A percentile compares a stretch with the other conserved stretches of the same genome.
phyloP scores from a whole-genome alignment of 176 grass and related monocot species.

The Coix lacrymajobi region DNA sequence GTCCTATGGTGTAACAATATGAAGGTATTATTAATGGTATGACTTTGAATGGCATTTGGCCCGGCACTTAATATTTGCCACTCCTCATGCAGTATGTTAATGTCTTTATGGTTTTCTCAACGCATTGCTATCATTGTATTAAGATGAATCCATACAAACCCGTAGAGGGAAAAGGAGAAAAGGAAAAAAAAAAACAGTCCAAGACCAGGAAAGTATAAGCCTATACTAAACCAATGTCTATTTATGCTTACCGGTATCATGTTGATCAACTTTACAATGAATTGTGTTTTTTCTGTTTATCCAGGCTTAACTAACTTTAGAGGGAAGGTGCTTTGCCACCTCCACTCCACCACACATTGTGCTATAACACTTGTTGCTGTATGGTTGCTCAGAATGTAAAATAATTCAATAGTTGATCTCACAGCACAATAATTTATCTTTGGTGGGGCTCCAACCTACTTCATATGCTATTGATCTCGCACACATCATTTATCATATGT shows the following conservation, averaged over 20 bases:
- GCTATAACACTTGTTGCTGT: neutral
- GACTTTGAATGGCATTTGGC: neutral
- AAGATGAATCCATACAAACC: too few species aligned
- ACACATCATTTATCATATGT: neutral
- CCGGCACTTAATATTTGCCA: neutral
- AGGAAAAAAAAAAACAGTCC: too few species aligned
- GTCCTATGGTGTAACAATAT: neutral
- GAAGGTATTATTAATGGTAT: neutral
- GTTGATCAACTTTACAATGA: neutral
- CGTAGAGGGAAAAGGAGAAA: too few species aligned
- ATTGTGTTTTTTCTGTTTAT: neutral
- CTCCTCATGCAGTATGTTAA: neutral
- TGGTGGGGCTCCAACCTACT: neutral
- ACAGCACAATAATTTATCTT: neutral
- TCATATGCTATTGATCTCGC: neutral
- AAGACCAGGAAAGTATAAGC: too few species aligned
- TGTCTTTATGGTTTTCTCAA: neutral
- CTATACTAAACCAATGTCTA: too few species aligned
- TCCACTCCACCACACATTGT: neutral
- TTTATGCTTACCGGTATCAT: neutral
- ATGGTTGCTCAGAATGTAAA: neutral
- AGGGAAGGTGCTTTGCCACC: neutral
- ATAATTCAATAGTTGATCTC: neutral
- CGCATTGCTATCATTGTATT: too few species aligned
- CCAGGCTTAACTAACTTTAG: neutral